phyloP scores from a whole-genome alignment of 208 protist species.

The Acanthamoeba lenticulata region DNA sequence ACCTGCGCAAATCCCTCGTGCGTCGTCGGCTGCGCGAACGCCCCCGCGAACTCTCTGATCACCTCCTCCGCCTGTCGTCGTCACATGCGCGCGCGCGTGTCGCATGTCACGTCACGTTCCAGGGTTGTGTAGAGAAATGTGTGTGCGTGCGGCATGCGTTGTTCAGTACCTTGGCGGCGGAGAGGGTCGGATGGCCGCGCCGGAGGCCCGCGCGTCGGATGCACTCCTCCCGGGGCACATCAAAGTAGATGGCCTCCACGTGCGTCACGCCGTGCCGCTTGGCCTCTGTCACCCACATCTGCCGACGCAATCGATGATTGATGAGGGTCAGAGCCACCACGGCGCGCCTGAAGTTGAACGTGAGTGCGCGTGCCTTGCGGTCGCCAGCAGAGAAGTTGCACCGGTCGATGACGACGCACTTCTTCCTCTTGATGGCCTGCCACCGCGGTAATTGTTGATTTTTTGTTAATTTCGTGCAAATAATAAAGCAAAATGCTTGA shows the following conservation, averaged over 20 bases:
- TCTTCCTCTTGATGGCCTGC: conserved; percentile 30
- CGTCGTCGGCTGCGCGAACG: not conserved
- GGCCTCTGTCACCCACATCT: conserved; percentile 36
- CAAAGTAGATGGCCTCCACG: conserved; percentile 41
- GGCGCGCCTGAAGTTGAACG: too few species aligned
- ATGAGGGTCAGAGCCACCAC: too few species aligned
- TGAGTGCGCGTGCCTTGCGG: not conserved
- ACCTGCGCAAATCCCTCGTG: conserved; percentile 1
- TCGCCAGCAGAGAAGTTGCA: conserved; percentile 38
- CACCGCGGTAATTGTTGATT: too few species aligned
- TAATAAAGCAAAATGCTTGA: too few species aligned
- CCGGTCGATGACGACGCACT: conserved; percentile 14
- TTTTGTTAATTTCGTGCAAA: too few species aligned
- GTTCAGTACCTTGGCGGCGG: not conserved
- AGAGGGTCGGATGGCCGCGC: not conserved
- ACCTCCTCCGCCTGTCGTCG: conserved; percentile 43
- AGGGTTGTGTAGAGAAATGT: not conserved
- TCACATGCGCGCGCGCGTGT: not conserved
- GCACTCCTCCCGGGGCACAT: conserved; percentile 43
- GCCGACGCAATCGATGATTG: too few species aligned
- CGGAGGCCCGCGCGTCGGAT: not conserved
- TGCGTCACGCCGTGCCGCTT: not conserved
- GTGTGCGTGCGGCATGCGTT: not conserved
- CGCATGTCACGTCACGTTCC: too few species aligned
- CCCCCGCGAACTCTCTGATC: conserved; percentile 9